phyloP scores from a whole-genome alignment of 2,329 filamentous ascomycete genomes.

The Cercospora citrullina region DNA sequence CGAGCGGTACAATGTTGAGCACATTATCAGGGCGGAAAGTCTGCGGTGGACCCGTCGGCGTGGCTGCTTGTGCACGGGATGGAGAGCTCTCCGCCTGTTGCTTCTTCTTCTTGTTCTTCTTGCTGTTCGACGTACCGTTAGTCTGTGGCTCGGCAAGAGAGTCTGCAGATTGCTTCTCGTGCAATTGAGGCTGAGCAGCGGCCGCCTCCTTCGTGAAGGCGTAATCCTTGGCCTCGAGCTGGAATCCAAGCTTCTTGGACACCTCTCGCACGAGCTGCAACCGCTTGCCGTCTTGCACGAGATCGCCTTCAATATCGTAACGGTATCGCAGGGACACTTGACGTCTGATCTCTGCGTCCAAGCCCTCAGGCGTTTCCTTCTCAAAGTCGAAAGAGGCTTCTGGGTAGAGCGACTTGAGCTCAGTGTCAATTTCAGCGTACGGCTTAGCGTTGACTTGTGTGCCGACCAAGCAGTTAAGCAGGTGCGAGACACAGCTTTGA shows the following conservation, averaged over 20 bases:
- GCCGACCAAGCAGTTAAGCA: conserved; percentile 92
- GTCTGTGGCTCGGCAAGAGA: conserved; percentile 36
- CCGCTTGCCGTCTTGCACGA: conserved; percentile 67
- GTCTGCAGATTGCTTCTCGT: conserved; percentile 35
- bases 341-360: conserved; percentile 68
- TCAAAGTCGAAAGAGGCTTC: conserved; percentile 82
- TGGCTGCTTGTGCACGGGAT: conserved; percentile 42
- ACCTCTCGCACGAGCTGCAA: conserved; percentile 88
- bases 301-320: conserved; percentile 68
- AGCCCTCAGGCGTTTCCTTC: conserved; percentile 69
- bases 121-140: conserved; percentile 39
- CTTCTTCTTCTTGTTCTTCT: conserved; percentile 61
- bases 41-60: conserved; percentile 47
- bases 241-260: conserved; percentile 83
- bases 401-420: conserved; percentile 72
- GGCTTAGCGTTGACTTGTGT: conserved; percentile 74
- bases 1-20: conserved; percentile 85
- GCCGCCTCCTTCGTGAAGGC: conserved; percentile 56
- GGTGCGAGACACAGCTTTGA: conserved; percentile 76
- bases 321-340: conserved; percentile 75
- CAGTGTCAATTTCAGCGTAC: conserved; percentile 71
- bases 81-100: conserved; percentile 53
- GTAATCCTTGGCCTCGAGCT: conserved; percentile 78
- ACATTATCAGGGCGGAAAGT: conserved; percentile 85
- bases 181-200: conserved; percentile 23